phyloP scores from a whole-genome alignment of 495 filamentous ascomycete species.

The Amniculicola lignicola region DNA sequence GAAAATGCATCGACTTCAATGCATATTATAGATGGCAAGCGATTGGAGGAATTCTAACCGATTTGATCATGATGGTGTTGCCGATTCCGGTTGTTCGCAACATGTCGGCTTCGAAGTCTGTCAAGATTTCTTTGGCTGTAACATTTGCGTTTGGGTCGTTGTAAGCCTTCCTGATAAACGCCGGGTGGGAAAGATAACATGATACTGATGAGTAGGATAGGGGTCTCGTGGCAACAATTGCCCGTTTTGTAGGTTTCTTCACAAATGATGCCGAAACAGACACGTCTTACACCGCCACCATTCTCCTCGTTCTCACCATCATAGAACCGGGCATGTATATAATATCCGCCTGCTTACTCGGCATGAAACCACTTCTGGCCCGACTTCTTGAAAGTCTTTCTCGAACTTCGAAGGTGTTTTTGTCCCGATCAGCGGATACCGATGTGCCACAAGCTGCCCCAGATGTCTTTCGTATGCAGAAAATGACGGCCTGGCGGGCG shows the following conservation, averaged over 20 bases:
- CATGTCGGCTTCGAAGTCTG: background rate
- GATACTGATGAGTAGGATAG: background rate
- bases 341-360: slow-evolving; percentile 2
- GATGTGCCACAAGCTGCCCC: no score
- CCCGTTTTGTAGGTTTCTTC: slow-evolving; percentile 9
- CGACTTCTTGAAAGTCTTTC: no score
- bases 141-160: slow-evolving; percentile 2
- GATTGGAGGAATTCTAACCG: background rate
- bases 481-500: no score
- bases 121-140: background rate
- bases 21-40: background rate
- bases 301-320: background rate
- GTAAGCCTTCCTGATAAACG: background rate
- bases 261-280: background rate
- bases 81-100: slow-evolving; percentile 2
- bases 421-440: no score
- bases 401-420: no score
- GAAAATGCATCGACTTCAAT: slow-evolving; percentile 11
- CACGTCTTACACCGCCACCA: background rate
- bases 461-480: no score
- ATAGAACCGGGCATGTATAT: slow-evolving; percentile 8
- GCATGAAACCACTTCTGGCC: background rate
- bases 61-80: slow-evolving; percentile 5
- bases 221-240: slow-evolving; percentile 1
- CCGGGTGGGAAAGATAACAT: background rate